Base-by-base conservation (phyloP, 805 yeast genomes). In the Candida ovalis region DNA sequence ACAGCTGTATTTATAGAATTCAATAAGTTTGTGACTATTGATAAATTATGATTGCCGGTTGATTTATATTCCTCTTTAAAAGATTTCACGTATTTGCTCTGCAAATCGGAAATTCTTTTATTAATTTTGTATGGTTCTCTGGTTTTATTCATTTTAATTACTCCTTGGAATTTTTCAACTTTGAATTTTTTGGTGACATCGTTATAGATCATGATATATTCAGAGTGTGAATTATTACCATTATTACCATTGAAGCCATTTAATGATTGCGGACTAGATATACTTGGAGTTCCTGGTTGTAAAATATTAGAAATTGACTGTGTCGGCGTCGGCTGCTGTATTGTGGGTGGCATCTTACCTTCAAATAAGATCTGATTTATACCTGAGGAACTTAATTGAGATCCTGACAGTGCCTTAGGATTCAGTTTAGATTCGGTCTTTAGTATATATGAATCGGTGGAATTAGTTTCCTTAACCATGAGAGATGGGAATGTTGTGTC, bases 111-210 rank as follows among this genome's bases (percentile, higher is more conserved):
- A 28, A 60, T 24, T 37, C 53, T 53, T 7, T 27, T 15, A 41
- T 52, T 48, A 5, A 63, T 38, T 37, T 54, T 52, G 5, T 54
- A 52, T 3, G 66, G 64, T 32, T 63, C 64, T 36, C 71, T 51
- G 2, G 70, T 62, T 52, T 66, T 66, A 44, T 49, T 58, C 64
- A 67, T 57, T 37, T 61, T 57, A 25, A 67, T 52, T 12, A 55
- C 49, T 2, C 66, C 65, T 35, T 52, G 52, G 48, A 61, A 58
- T 32, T 45, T 48, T 33, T 65, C 65, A 47, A 66, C 47, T 40
- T 55, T 54, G 51, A 67, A 66, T 17, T 44, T 42, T 21, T 57
- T 58, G 3, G 54, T 43, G 12, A 59, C 56, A 28, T 55, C 54
- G 48, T 67, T 67, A 45, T 53, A 67, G 5, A 60, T 40, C 30